phyloP scores from a whole-genome alignment of 2,329 filamentous ascomycete genomes.

The Alternaria consortialis region DNA sequence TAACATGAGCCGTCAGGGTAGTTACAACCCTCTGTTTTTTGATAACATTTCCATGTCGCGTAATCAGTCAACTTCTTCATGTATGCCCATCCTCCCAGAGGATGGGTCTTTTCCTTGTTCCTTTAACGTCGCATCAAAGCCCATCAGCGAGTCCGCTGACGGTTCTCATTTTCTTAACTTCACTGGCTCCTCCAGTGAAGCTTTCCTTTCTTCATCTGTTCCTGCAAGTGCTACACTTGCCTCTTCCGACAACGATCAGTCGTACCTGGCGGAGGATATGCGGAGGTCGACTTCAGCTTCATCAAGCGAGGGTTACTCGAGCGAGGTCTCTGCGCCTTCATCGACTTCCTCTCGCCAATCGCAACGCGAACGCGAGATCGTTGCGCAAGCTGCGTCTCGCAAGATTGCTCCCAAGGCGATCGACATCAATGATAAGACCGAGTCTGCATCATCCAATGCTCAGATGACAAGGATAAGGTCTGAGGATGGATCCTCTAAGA shows the following conservation, averaged over 20 bases:
- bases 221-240: slow-evolving; percentile 49
- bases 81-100: slow-evolving; percentile 47
- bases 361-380: slow-evolving; percentile 60
- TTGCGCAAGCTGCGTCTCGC: slow-evolving; percentile 57
- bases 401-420: slow-evolving; percentile 59
- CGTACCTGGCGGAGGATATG: slow-evolving; percentile 59
- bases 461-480: slow-evolving; percentile 63
- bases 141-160: slow-evolving; percentile 43
- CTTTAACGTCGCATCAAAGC: slow-evolving; percentile 45
- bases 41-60: slow-evolving; percentile 56
- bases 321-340: slow-evolving; percentile 55
- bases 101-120: slow-evolving; percentile 49
- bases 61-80: slow-evolving; percentile 53
- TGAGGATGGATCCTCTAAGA: slow-evolving; percentile 63
- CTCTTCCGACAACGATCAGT: slow-evolving; percentile 38
- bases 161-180: slow-evolving; percentile 44
- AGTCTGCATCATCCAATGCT: slow-evolving; percentile 50
- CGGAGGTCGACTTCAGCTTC: slow-evolving; percentile 57
- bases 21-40: slow-evolving; percentile 53
- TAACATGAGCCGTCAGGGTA: slow-evolving; percentile 59
- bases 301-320: slow-evolving; percentile 50
- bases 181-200: slow-evolving; percentile 50
- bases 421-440: slow-evolving; percentile 39
- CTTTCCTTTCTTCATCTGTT: slow-evolving; percentile 42
- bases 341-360: slow-evolving; percentile 58